Base-by-base conservation (phyloP, 2,329 filamentous ascomycete genomes). In the Xylariaceae sp. region DNA sequence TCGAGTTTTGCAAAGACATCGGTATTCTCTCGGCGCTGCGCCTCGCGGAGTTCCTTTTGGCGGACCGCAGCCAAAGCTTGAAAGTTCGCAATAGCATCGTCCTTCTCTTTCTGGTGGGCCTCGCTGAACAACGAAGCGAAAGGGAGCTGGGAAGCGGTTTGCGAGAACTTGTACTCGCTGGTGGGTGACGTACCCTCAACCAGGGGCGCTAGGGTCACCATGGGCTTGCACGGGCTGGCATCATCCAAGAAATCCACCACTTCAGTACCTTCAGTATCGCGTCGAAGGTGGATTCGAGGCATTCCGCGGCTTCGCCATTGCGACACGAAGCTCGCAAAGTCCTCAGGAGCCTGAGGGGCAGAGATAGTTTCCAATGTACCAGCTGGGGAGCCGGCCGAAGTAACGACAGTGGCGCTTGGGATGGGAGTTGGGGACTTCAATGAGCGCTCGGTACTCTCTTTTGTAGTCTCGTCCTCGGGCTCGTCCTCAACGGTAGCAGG, bases 401-500 rank as follows among this genome's bases (percentile, higher is more conserved):
- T 22, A 17, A 42, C 24, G 26, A 31, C 40, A 26, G 37, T 26
- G 34, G 4, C 11, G 29, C n/a, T 36, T 19, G 17, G 32, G 16
- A 3, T 17, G 4, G 39, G 17, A 30, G 22, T 3, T 16, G 16
- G 13, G 22, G 13, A 19, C 30, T 35, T 22, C 34, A 37, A 18
- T 17, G 40, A 28, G 17, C 43, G 37, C 15, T 42, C 34, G 13
- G 34, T 13, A 19, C 24, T 16, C n/a, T 15, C 38, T 7, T 42
- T 38, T 28, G 47, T 45, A 16, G 37, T 19, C 17, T 48, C 44
- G 15, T 44, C 37, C 29, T 56, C 51, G 8, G 61, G 62, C 31
- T 69, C 72, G 42, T 79, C 72, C 53, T 82, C 73, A 41, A 76
- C 65, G 6, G 72, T 70, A 32, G 73, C 70, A 11, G 69, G 62